phyloP scores from a whole-genome alignment of 306 rosid species.

The Adenanthera pavonina region DNA sequence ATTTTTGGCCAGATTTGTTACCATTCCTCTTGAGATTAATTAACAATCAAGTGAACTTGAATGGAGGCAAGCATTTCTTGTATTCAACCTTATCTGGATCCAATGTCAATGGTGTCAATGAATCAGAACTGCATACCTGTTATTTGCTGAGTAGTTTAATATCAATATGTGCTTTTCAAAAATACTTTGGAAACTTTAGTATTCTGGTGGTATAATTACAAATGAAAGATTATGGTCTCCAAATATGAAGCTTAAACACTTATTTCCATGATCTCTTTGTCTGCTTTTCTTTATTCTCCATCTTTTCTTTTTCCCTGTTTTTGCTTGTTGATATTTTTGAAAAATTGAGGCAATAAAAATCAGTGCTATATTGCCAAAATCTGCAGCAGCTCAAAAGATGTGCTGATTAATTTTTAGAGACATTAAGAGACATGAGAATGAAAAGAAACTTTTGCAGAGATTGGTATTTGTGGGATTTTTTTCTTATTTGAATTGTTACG shows the following conservation, averaged over 20 bases:
- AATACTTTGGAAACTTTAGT: background rate
- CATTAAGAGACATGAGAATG: background rate
- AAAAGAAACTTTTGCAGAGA: background rate
- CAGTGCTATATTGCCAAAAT: background rate
- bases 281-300: background rate
- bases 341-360: background rate
- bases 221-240: background rate
- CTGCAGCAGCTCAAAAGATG: background rate
- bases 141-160: background rate
- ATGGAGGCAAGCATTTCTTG: constrained; percentile 66
- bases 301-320: background rate
- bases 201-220: background rate
- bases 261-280: background rate
- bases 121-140: background rate
- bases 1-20: constrained; percentile 89
- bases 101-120: constrained; percentile 1
- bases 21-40: constrained; percentile 79
- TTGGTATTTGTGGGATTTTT: constrained; percentile 29
- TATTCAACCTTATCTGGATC: background rate
- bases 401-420: constrained; percentile 3
- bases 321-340: background rate
- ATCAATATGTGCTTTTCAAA: background rate
- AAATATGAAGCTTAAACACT: background rate
- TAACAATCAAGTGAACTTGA: constrained; percentile 65
- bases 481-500: constrained; percentile 19